phyloP scores from a whole-genome alignment of 306 rosid genomes.

The Ceratonia siliqua region DNA sequence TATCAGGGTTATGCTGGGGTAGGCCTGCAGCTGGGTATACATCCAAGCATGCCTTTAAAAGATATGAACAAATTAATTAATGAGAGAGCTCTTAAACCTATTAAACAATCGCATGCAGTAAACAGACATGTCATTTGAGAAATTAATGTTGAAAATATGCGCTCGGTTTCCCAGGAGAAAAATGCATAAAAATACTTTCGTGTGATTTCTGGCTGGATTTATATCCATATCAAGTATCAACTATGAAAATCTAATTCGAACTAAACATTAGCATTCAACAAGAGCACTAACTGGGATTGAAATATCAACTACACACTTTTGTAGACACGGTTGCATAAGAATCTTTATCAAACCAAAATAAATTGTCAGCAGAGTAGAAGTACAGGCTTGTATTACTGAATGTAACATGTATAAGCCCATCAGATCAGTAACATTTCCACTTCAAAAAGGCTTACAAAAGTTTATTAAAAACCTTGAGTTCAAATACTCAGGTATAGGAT shows the following conservation, averaged over 20 bases:
- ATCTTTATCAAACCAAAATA: neutral
- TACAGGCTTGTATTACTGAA: neutral
- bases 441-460: neutral
- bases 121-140: neutral
- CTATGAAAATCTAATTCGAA: neutral
- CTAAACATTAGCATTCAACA: neutral
- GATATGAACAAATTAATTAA: neutral
- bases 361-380: neutral
- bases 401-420: neutral
- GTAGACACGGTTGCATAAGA: neutral
- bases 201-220: neutral
- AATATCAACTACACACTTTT: conserved; percentile 1
- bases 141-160: neutral
- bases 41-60: neutral
- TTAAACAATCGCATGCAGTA: neutral
- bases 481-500: neutral
- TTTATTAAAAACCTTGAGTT: neutral
- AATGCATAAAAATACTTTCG: neutral
- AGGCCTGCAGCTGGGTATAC: neutral
- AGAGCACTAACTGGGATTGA: neutral
- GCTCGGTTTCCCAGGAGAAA: neutral
- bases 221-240: neutral
- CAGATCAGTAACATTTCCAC: conserved; percentile 5
- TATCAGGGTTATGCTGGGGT: neutral
- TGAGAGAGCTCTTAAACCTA: neutral